Conservation (phyloP, 768 basidiomycete genomes). For the Lentinula boryana region DNA sequence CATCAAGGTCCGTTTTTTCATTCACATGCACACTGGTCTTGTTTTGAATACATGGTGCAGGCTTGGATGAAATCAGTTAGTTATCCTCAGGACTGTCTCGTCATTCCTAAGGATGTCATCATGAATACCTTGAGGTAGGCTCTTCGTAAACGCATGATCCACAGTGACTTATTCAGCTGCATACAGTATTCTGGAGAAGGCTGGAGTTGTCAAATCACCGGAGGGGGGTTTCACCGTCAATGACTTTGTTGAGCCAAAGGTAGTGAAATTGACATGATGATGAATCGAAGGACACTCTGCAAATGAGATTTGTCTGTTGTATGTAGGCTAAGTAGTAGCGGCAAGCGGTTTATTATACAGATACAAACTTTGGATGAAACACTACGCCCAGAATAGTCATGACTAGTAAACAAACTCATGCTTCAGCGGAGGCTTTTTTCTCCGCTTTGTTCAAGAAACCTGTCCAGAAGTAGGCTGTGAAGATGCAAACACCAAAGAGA, state of each 20-base stretch:
- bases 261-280: slow-evolving; percentile 42
- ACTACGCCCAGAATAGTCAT: neutral
- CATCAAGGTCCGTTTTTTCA: slow-evolving; percentile 46
- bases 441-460: slow-evolving; percentile 44
- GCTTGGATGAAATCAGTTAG: slow-evolving; percentile 79
- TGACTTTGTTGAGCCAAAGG: slow-evolving; percentile 50
- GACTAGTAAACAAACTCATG: neutral
- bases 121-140: slow-evolving; percentile 64
- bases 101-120: slow-evolving; percentile 61
- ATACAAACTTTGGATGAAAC: neutral
- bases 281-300: too few species aligned
- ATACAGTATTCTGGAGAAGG: slow-evolving; percentile 63
- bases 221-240: slow-evolving; percentile 49
- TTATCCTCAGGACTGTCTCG: slow-evolving; percentile 63
- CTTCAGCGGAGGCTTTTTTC: neutral
- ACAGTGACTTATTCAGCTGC: neutral
- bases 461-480: slow-evolving; percentile 13
- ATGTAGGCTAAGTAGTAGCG: too few species aligned
- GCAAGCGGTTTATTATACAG: neutral
- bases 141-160: neutral
- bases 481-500: neutral
- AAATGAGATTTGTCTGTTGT: too few species aligned
- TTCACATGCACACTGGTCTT: neutral
- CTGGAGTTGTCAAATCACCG: slow-evolving; percentile 62
- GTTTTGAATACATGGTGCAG: slow-evolving; percentile 26